Base-by-base conservation (phyloP, 192 early-diverging fungal species). In the Coemansia sp. region DNA sequence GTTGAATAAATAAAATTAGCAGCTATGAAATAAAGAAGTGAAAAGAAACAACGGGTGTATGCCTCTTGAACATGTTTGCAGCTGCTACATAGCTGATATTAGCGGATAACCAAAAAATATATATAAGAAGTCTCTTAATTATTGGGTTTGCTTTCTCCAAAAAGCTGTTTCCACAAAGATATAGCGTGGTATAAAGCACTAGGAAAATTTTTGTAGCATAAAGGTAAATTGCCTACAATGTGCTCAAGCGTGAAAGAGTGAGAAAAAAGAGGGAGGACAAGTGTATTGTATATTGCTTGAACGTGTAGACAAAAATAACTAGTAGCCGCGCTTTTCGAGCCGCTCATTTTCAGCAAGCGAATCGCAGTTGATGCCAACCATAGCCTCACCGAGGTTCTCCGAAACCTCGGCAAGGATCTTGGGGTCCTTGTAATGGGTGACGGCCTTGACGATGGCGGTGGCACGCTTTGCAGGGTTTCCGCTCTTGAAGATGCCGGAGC, bases 401-500 rank as follows among this genome's bases (percentile, higher is more conserved):
- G 92, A 94, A 34, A 97, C 88, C 25, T 87, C 83, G 38, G 94
- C 94, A 27, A 98, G 82, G 30, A 96, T 86, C 71, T 88, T 86
- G 59, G 94, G 71, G 79, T 98, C 90, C 38, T 90, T 89, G 83
- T 82, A 98, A 85, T 98, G 90, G 25, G 95, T 96, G 22, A 97
- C 97, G 61, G 97, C 95, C 75, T 96, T 87, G 67, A 97, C 94
- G 66, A 92, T 97, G 42, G 95, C 97, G 38, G 86, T 82, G 38
- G 97, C 97, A 59, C 95, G 91, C 87, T 93, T 95, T 64, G 88
- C 91, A 3, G 97, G 94, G 74, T 97, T 91, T 28, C 89, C 88
- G 56, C 85, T 87, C 82, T 96, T 97, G 85, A 99, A 99, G 82
- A 99, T 95, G 55, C 95, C 95, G 25, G 94, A 95, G 44, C 94